phyloP scores from a whole-genome alignment of 768 basidiomycete species.

The Lentinula boryana region DNA sequence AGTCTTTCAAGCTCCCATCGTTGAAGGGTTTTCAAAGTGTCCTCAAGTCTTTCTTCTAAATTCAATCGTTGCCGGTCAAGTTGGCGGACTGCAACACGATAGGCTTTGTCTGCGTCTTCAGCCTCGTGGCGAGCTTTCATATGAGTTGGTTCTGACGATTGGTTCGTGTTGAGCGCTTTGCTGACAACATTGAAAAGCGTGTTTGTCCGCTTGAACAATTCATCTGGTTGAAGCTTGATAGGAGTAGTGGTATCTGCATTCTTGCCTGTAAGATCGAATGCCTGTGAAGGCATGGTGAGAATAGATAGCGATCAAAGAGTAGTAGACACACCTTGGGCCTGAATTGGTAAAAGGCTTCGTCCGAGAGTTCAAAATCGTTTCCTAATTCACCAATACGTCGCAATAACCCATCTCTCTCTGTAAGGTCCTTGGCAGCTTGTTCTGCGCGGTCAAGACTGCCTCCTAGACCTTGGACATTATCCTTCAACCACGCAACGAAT shows the following conservation, averaged over 20 bases:
- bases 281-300: constrained; percentile 26
- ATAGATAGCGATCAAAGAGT: not conserved
- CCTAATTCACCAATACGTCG: constrained; percentile 80
- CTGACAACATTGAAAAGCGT: constrained; percentile 66
- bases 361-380: constrained; percentile 71
- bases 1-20: constrained; percentile 83
- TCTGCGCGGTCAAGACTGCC: constrained; percentile 77
- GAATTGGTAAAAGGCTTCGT: constrained; percentile 83
- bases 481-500: constrained; percentile 78
- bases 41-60: constrained; percentile 83
- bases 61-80: constrained; percentile 82
- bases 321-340: constrained; percentile 55
- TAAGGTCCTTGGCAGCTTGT: constrained; percentile 60
- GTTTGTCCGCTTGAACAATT: constrained; percentile 61
- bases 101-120: constrained; percentile 72
- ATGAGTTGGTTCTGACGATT: constrained; percentile 56
- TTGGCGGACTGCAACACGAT: constrained; percentile 73
- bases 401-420: constrained; percentile 54
- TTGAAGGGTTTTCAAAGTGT: constrained; percentile 73
- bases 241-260: constrained; percentile 15
- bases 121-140: constrained; percentile 73
- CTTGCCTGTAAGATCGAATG: constrained; percentile 51
- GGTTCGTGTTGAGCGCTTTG: constrained; percentile 56
- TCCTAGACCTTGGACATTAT: constrained; percentile 71
- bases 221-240: constrained; percentile 31